Evolutionary conservation across 768 basidiomycete genomes (phyloP), one percentile per base, ranked within the genome.

Genomic region (Multifurca ochricompacta): DNA sequence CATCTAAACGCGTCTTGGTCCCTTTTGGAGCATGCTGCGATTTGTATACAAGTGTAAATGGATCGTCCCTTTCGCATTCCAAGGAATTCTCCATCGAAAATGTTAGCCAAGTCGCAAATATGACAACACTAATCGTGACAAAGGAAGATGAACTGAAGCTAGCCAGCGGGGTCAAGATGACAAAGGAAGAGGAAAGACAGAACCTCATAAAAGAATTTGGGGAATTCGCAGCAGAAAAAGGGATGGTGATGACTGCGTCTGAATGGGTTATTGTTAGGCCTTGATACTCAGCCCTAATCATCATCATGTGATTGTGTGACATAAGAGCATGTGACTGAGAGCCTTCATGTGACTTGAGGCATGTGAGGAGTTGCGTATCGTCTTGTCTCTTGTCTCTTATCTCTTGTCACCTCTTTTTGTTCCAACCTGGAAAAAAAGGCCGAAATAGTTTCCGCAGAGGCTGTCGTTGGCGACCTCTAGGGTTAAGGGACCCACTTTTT

Each of bases 341-440:
- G n/a, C n/a, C n/a, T n/a, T n/a, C n/a, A n/a, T n/a, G n/a, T n/a
- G n/a, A n/a, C n/a, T n/a, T n/a, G n/a, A n/a, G n/a, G n/a, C n/a
- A n/a, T n/a, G n/a, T n/a, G n/a, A n/a, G n/a, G n/a, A n/a, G n/a
- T n/a, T n/a, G 77, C 83, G 16, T 95, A 94, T 68, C 74, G 92
- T 27, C 72, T n/a, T n/a, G n/a, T n/a, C n/a, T n/a, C n/a, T n/a
- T n/a, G n/a, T n/a, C n/a, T n/a, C n/a, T n/a, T n/a, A n/a, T n/a
- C n/a, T 96, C 6, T 76, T 81, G 63, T 90, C 86, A 0, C 91
- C 69, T 13, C 71, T 95, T 30, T 83, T 80, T 56, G 70, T 73
- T 23, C 90, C 91, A 4, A 82, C 85, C 7, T 91, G 92, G 89
- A 71, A 86, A 64, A 93, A n/a, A 91, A 70, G 88, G 91, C 65